These are phyloP conservation scores for Afroboletus lepidellus DNA, from an alignment of 1,284 basidiomycete species.

Conservation along the genomic window DNA sequence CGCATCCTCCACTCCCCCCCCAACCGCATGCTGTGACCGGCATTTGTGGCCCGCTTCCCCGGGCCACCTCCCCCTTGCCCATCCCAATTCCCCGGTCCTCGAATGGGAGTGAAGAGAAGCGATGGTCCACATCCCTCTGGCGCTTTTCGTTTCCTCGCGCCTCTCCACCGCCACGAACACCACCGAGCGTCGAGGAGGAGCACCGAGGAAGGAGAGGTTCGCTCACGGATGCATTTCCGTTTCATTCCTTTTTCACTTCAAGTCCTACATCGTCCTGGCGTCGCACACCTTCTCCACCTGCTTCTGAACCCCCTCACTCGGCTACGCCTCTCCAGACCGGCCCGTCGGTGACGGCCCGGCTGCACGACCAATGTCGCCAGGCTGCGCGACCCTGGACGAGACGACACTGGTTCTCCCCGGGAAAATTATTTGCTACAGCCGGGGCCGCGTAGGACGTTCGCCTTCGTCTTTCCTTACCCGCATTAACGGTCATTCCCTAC, in stretches of 20 bases:
- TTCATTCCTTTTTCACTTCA: slow-evolving; percentile 35
- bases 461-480: slow-evolving; percentile 13
- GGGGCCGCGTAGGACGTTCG: slow-evolving; percentile 36
- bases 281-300: slow-evolving; percentile 33
- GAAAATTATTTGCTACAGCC: slow-evolving; percentile 50
- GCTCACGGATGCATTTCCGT: slow-evolving; percentile 47
- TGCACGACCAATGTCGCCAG: slow-evolving; percentile 37
- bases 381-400: slow-evolving; percentile 47
- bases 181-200: slow-evolving; percentile 26
- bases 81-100: slow-evolving; percentile 35
- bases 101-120: slow-evolving; percentile 35
- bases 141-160: slow-evolving; percentile 43
- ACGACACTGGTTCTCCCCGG: slow-evolving; percentile 58
- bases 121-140: slow-evolving; percentile 43
- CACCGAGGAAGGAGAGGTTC: slow-evolving; percentile 31
- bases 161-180: slow-evolving; percentile 32
- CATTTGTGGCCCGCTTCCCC: slow-evolving; percentile 21
- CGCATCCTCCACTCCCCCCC: slow-evolving; percentile 12
- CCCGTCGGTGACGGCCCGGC: slow-evolving; percentile 8
- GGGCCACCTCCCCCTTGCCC: slow-evolving; percentile 33
- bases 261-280: slow-evolving; percentile 35
- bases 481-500: slow-evolving; percentile 5
- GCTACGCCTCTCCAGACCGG: slow-evolving; percentile 7
- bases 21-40: slow-evolving; percentile 14
- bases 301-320: slow-evolving; percentile 23